These are phyloP conservation scores for Xylariomycetidae sp. DNA, from an alignment of 2,329 filamentous ascomycete species.

Conservation along the genomic window DNA sequence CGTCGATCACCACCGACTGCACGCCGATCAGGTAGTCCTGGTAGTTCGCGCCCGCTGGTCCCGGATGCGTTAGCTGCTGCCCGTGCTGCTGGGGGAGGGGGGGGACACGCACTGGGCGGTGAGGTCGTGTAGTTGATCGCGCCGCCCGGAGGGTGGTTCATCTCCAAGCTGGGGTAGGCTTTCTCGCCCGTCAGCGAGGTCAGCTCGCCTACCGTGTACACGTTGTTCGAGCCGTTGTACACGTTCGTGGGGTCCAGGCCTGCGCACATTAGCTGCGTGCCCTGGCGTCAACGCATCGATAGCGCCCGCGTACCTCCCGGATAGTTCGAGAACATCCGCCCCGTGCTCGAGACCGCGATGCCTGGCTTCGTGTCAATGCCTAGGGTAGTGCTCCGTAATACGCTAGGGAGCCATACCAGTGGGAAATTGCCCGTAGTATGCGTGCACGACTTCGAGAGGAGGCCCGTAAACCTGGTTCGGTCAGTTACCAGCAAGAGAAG, in stretches of 20 bases:
- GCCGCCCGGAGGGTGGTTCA: constrained; percentile 40
- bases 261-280: constrained; percentile 1
- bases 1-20: constrained; percentile 45
- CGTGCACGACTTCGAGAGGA: constrained; percentile 39
- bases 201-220: constrained; percentile 37
- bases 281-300: not conserved
- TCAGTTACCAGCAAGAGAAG: not conserved
- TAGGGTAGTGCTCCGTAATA: not conserved
- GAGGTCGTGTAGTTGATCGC: constrained; percentile 44
- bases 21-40: constrained; percentile 44
- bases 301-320: constrained; percentile 24
- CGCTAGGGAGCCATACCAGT: constrained; percentile 18
- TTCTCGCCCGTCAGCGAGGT: constrained; percentile 16
- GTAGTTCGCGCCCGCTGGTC: constrained; percentile 35
- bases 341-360: constrained; percentile 43
- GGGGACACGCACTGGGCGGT: constrained; percentile 26
- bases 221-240: constrained; percentile 25
- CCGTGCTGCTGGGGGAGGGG: too few relatives aligned
- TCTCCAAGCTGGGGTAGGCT: constrained; percentile 19
- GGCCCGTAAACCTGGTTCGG: constrained; percentile 28
- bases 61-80: constrained; percentile 1
- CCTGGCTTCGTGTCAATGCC: constrained; percentile 17
- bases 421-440: constrained; percentile 46
- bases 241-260: constrained; percentile 42
- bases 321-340: constrained; percentile 47